Conservation (phyloP, 768 basidiomycete genomes). For the Trametes cingulata region DNA sequence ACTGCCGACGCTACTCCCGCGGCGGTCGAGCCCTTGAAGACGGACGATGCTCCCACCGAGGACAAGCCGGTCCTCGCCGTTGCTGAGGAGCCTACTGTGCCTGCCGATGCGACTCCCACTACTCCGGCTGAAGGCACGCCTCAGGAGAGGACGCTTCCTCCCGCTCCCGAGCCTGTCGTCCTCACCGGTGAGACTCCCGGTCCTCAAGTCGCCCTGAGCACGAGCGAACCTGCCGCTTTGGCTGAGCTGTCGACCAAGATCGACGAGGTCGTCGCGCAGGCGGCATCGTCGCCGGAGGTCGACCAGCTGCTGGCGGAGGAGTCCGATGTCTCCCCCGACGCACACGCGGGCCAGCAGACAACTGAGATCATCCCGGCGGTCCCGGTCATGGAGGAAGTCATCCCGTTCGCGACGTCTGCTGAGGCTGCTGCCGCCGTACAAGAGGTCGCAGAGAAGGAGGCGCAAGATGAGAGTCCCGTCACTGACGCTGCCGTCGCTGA, state of each 20-base stretch:
- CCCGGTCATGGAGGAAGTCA: not conserved
- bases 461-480: not conserved
- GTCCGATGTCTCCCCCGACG: not conserved
- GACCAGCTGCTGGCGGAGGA: not conserved
- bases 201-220: slow-evolving; percentile 31
- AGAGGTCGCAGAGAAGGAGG: not conserved
- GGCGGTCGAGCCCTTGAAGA: slow-evolving; percentile 16
- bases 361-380: not conserved
- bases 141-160: slow-evolving; percentile 25
- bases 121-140: slow-evolving; percentile 7
- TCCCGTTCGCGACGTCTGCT: not conserved
- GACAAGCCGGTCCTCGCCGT: slow-evolving; percentile 18
- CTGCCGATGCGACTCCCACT: slow-evolving; percentile 11
- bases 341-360: not conserved
- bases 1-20: slow-evolving; percentile 16
- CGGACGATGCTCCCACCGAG: slow-evolving; percentile 21
- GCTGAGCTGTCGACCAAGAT: slow-evolving; percentile 21
- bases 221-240: slow-evolving; percentile 32
- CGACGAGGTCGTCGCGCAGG: slow-evolving; percentile 15
- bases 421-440: not conserved
- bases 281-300: slow-evolving; percentile 5
- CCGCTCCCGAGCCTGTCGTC: slow-evolving; percentile 34
- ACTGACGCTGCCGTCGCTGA: not conserved
- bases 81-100: slow-evolving; percentile 14
- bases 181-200: slow-evolving; percentile 33